These are phyloP conservation scores for Pugionium dolabratum DNA, from an alignment of 345 rosid species.

Conservation along the genomic window DNA sequence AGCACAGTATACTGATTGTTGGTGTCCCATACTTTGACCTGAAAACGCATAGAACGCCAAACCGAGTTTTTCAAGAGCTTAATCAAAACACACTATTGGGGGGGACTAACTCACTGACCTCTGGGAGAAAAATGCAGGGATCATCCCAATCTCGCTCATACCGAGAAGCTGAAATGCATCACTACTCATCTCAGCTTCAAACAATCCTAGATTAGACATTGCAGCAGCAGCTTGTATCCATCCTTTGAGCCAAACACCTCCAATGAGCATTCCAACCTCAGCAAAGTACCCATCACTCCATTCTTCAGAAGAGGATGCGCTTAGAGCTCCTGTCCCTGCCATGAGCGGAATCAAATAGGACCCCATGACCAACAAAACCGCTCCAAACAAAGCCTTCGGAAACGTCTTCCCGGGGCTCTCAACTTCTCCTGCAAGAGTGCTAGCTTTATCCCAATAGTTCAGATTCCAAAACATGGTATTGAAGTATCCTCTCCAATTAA, in stretches of 20 bases:
- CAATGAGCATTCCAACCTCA: constrained; percentile 84
- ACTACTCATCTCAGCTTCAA: constrained; percentile 95
- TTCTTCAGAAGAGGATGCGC: constrained; percentile 50
- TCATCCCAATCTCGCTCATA: constrained; percentile 93
- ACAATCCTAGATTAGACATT: constrained; percentile 88
- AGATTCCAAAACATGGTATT: constrained; percentile 96
- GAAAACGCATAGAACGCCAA: constrained; percentile 27
- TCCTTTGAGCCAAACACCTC: constrained; percentile 84
- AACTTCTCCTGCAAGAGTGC: constrained; percentile 93
- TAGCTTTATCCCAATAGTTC: constrained; percentile 95
- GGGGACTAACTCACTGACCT: constrained; percentile 46
- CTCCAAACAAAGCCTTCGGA: constrained; percentile 83
- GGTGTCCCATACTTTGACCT: constrained; percentile 93
- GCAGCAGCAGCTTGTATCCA: constrained; percentile 98
- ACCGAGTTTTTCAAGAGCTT: neutral
- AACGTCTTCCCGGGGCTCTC: constrained; percentile 78
- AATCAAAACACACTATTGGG: too few species aligned
- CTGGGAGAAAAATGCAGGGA: constrained; percentile 68
- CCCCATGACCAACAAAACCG: constrained; percentile 69
- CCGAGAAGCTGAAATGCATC: constrained; percentile 95
- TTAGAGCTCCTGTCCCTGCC: constrained; percentile 77
- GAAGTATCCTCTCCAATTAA: constrained; percentile 88
- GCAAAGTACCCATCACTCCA: constrained; percentile 97
- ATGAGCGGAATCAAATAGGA: constrained; percentile 81
- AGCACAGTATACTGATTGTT: constrained; percentile 76